Evolutionary conservation across 257 asterid genomes (phyloP).

Genomic region (Rauvolfia tetraphylla): DNA sequence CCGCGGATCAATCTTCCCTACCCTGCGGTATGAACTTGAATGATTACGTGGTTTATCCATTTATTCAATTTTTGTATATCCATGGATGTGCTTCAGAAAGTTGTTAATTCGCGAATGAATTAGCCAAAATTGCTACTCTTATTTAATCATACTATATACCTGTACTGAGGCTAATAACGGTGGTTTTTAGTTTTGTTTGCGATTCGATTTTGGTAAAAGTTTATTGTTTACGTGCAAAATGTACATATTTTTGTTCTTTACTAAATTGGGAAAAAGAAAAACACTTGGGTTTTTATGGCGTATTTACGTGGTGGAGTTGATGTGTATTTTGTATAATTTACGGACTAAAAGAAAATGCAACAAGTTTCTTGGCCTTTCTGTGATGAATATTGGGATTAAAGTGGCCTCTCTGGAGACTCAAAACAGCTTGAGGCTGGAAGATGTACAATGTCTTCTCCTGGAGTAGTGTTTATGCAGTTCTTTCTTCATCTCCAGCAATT

Average conservation of each 20-base stretch:
- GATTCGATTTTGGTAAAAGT: background rate
- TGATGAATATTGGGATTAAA: too few relatives aligned
- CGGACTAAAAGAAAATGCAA: too few relatives aligned
- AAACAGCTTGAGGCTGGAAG: too few relatives aligned
- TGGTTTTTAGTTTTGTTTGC: background rate
- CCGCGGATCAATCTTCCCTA: slow-evolving; percentile 23
- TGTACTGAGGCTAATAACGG: background rate
- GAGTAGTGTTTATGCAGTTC: background rate
- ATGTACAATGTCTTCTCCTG: background rate
- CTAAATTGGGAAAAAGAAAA: background rate
- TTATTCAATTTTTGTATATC: too few relatives aligned
- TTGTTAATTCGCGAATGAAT: too few relatives aligned
- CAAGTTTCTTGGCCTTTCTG: too few relatives aligned
- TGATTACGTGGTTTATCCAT: background rate
- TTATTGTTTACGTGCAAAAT: background rate
- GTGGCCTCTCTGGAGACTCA: too few relatives aligned
- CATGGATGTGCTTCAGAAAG: too few relatives aligned
- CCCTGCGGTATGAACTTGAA: slow-evolving; percentile 29
- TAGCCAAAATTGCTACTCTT: too few relatives aligned
- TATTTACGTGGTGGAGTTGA: background rate
- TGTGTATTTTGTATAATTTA: background rate
- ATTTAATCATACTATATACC: background rate
- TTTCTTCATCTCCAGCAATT: background rate
- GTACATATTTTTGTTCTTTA: background rate
- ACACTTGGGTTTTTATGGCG: background rate